phyloP scores from a whole-genome alignment of 2,329 filamentous ascomycete species.

The Blumeria graminis region DNA sequence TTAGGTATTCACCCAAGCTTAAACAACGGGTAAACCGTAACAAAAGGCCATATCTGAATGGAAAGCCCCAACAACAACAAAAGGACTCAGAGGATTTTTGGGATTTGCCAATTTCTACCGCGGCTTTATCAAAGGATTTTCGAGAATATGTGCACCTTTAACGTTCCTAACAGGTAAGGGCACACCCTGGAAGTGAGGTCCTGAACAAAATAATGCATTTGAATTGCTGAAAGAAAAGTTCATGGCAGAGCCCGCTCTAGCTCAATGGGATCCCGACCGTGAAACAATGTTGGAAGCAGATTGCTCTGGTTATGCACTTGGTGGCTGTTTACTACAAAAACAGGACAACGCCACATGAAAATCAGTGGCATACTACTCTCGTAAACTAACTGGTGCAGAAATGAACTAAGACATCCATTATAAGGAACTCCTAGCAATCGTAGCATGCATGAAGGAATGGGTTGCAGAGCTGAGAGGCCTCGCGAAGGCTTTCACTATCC shows the following conservation, averaged over 20 bases:
- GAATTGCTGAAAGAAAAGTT: background rate
- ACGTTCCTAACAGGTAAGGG: background rate
- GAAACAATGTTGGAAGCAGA: no score
- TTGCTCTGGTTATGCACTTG: background rate
- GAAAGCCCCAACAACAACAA: background rate
- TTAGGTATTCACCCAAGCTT: no score
- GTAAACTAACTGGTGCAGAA: background rate
- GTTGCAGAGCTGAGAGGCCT: background rate
- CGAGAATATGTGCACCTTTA: background rate
- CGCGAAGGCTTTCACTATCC: background rate
- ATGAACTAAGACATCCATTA: background rate
- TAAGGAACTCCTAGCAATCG: background rate
- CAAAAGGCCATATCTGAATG: no score
- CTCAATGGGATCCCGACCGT: no score
- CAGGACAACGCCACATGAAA: background rate
- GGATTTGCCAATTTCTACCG: background rate
- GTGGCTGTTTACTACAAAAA: background rate
- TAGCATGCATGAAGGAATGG: background rate
- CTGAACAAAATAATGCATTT: background rate
- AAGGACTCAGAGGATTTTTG: background rate
- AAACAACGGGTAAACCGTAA: no score
- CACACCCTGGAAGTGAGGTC: background rate
- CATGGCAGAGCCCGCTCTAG: background rate
- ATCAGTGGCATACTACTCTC: background rate
- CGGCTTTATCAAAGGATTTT: background rate